Evolutionary conservation across 2,329 filamentous ascomycete species (phyloP).

Genomic region (Claviceps sp.): DNA sequence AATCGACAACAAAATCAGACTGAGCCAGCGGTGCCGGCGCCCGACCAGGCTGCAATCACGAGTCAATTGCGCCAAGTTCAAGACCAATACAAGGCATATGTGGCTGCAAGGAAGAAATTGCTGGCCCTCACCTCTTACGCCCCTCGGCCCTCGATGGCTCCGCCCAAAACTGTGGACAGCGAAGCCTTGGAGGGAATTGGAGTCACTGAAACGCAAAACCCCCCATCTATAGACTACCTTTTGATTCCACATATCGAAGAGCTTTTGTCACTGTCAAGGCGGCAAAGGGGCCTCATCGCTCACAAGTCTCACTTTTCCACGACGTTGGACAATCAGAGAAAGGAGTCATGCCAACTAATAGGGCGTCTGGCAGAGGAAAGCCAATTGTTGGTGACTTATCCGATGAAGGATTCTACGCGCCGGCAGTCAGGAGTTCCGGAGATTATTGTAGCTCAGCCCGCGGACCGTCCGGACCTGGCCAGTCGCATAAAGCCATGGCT

Average conservation of each 20-base stretch:
- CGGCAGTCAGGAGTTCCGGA: conserved; percentile 29
- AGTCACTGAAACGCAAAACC: conserved; percentile 7
- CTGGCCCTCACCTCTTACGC: conserved; percentile 25
- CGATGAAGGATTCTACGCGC: conserved; percentile 23
- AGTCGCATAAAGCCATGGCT: conserved; percentile 42
- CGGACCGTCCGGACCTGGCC: conserved; percentile 26
- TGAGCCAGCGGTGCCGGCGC: conserved; percentile 8
- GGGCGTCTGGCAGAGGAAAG: conserved; percentile 47
- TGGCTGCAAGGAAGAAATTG: conserved; percentile 34
- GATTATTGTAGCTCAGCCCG: conserved; percentile 23
- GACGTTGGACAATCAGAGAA: conserved; percentile 35
- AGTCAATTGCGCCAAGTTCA: conserved; percentile 33
- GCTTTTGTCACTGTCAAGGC: conserved; percentile 37
- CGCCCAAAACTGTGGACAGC: background rate
- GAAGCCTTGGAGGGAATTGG: conserved; percentile 5
- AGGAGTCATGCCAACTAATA: conserved; percentile 35
- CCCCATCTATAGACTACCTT: conserved; percentile 24
- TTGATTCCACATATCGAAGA: conserved; percentile 43
- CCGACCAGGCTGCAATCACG: conserved; percentile 19
- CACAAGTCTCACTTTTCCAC: conserved; percentile 45
- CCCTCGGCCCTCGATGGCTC: conserved; percentile 14
- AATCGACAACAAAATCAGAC: conserved; percentile 13
- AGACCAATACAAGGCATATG: conserved; percentile 40
- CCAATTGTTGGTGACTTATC: conserved; percentile 42
- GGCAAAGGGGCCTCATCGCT: conserved; percentile 42